Evolutionary conservation across 129 eudicot genomes (phyloP).

Genomic region (Saussurea involucrata): DNA sequence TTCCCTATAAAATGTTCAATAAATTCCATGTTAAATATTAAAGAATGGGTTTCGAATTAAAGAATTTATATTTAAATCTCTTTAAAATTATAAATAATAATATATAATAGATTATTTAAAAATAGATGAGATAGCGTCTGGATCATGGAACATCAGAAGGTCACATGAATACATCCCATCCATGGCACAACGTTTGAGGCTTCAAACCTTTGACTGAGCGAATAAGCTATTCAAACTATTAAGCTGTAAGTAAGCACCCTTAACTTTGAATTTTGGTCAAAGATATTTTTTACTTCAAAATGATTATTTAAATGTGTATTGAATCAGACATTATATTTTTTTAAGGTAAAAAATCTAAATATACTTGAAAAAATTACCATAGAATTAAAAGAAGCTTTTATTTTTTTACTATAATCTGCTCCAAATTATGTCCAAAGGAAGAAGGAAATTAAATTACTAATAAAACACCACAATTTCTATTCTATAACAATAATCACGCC

Average conservation of each 20-base stretch:
- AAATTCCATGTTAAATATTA: not conserved
- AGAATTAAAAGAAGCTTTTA: slow-evolving; percentile 14
- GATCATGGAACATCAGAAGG: slow-evolving; percentile 26
- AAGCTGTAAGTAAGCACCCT: too few species aligned
- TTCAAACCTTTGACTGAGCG: slow-evolving; percentile 21
- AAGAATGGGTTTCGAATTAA: not conserved
- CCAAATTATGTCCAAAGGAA: slow-evolving; percentile 20
- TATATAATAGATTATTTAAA: not conserved
- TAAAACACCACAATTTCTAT: slow-evolving; percentile 1
- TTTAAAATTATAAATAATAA: not conserved
- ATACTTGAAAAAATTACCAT: not conserved
- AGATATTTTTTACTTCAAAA: too few species aligned
- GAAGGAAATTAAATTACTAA: not conserved
- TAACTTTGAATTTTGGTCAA: too few species aligned
- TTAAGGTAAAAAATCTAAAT: not conserved
- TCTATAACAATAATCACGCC: slow-evolving; percentile 11
- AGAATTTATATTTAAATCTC: not conserved
- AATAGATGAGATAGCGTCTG: slow-evolving; percentile 26
- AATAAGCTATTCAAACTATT: too few species aligned
- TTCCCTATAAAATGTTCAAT: not conserved
- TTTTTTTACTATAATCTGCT: slow-evolving; percentile 15
- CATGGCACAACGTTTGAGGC: slow-evolving; percentile 21
- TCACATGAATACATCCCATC: slow-evolving; percentile 22
- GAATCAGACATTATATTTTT: not conserved
- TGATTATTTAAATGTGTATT: too few species aligned